Evolutionary conservation across 2,329 filamentous ascomycete species (phyloP), one percentile per base, ranked within the genome.

Genomic region (Bertia moriformis): DNA sequence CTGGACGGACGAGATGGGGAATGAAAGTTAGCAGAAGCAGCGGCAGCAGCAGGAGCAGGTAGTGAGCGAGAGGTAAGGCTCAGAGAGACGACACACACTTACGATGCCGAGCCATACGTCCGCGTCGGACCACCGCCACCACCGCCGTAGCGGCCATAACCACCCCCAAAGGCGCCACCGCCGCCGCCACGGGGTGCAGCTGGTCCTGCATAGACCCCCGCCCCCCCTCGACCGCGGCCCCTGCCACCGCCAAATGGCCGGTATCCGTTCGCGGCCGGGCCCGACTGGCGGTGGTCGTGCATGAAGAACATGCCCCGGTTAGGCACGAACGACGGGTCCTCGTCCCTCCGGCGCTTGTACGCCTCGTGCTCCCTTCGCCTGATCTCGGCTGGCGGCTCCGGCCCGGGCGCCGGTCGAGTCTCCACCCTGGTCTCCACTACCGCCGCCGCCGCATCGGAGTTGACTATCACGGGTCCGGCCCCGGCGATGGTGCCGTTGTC

Each of bases 251-350:
- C 73, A 55, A 79, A 83, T 13, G 78, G 73, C 41, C 83, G 71
- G 58, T 89, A 86, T 39, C 82, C 82, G 58, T 88, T 89, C 39
- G 78, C 72, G 46, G 78, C 75, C 36, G 79, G 73, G n/a, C 81
- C 81, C 41, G 82, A 74, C 49, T 85, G 79, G 44, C 86, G 75
- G 52, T 91, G 85, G 55, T 96, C 91, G 58, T 96, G 89, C 75
- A 96, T 87, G 64, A 95, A 96, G 66, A 96, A 96, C 44, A 84
- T 81, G 42, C 91, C 91, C 47, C 89, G 71, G 52, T 93, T 95
- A 40, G 91, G 89, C 40, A 95, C 89, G 60, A 94, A 94, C 10
- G 88, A 78, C 24, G 89, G 89, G 56, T 94, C 86, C 49, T 85
- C 79, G 54, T 93, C 86, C 49, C 85, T 74, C 57, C 83, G 84